Evolutionary conservation across 768 basidiomycete genomes (phyloP).

Genomic region (Rhizopogon rudus): DNA sequence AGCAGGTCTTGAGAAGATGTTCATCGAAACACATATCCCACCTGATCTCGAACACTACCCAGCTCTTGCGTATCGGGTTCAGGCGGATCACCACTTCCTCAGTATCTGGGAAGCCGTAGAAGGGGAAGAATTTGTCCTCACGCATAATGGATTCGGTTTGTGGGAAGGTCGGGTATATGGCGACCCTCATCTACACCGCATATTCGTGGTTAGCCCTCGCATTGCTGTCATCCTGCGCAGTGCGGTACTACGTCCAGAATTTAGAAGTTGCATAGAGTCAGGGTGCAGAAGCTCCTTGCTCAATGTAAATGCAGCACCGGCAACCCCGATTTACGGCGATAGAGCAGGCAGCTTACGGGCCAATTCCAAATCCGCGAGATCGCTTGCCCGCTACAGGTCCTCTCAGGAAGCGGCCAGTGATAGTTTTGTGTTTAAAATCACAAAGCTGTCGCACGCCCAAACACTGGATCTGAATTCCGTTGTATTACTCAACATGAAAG

Average conservation of each 20-base stretch:
- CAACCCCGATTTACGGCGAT: background rate
- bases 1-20: background rate
- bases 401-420: constrained; percentile 13
- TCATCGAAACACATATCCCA: background rate
- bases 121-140: constrained; percentile 29
- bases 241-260: constrained; percentile 9
- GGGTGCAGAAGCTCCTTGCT: background rate
- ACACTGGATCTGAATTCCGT: constrained; percentile 3
- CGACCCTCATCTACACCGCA: constrained; percentile 17
- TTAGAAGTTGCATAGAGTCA: no score
- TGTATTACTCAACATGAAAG: background rate
- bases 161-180: constrained; percentile 28
- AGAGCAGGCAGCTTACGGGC: background rate
- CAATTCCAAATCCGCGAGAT: background rate
- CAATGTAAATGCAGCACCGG: background rate
- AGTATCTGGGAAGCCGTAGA: constrained; percentile 32
- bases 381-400: background rate
- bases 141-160: constrained; percentile 27
- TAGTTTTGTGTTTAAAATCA: constrained; percentile 24
- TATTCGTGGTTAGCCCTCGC: constrained; percentile 33
- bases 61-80: constrained; percentile 19
- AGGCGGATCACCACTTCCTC: constrained; percentile 26
- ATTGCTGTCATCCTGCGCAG: constrained; percentile 26
- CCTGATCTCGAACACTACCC: constrained; percentile 12
- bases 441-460: constrained; percentile 15